A percentile compares a stretch with the other conserved stretches of the same genome.
These are phyloP conservation scores for Vigna angularis DNA, from an alignment of 306 rosid genomes.

Conservation along the genomic window DNA sequence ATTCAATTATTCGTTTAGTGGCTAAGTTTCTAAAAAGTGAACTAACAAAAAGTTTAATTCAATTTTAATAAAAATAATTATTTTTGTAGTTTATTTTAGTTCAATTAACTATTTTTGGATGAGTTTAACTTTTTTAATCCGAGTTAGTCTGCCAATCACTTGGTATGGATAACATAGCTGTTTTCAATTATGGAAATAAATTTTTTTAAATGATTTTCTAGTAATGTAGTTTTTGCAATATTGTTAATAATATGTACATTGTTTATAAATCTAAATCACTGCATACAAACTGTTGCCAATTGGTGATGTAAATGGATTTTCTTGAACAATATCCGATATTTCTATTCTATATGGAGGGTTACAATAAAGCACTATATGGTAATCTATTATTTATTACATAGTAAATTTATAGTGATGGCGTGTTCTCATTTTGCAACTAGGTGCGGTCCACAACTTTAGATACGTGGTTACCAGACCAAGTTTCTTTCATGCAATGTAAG, in stretches of 20 bases:
- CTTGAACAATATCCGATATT: background rate
- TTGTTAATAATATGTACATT: background rate
- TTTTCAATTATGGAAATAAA: no score
- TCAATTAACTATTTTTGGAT: no score
- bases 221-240: background rate
- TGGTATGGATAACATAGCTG: no score
- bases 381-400: no score
- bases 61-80: no score
- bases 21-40: no score
- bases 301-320: background rate
- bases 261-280: background rate
- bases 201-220: no score
- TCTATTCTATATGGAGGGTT: constrained; percentile 7
- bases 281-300: background rate
- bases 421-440: constrained; percentile 55
- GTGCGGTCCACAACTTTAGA: constrained; percentile 93
- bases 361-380: background rate
- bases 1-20: no score
- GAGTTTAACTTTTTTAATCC: no score
- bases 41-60: no score
- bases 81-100: no score
- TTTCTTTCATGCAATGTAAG: constrained; percentile 92
- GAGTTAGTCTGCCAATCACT: no score
- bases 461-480: constrained; percentile 94
- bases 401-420: constrained; percentile 24